phyloP scores from a whole-genome alignment of 441 rosid species.

The Melastoma candidum region DNA sequence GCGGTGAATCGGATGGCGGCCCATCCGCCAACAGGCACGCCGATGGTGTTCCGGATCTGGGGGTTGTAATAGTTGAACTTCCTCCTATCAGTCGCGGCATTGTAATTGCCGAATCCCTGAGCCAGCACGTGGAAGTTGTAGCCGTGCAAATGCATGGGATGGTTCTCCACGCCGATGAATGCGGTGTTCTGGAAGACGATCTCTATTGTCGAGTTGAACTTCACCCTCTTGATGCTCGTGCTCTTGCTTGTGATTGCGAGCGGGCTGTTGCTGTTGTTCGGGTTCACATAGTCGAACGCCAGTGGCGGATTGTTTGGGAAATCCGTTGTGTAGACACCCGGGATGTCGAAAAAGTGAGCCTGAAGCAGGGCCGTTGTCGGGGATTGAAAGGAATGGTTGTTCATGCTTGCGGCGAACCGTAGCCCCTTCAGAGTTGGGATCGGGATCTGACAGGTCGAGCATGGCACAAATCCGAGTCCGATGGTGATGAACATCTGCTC shows the following conservation, averaged over 20 bases:
- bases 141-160: conserved; percentile 87
- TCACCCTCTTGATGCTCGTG: conserved; percentile 48
- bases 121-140: conserved; percentile 68
- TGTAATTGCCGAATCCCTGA: conserved; percentile 80
- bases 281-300: conserved; percentile 47
- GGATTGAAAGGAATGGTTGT: conserved; percentile 46
- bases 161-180: conserved; percentile 47
- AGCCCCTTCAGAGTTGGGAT: conserved; percentile 9
- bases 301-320: conserved; percentile 61
- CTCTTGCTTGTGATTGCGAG: conserved; percentile 35
- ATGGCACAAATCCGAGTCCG: conserved; percentile 37
- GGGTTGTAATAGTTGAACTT: conserved; percentile 56
- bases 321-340: conserved; percentile 50
- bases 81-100: conserved; percentile 29
- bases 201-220: conserved; percentile 63
- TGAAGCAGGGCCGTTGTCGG: conserved; percentile 55
- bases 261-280: conserved; percentile 17
- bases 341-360: conserved; percentile 40
- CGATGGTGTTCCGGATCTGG: conserved; percentile 55
- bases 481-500: conserved; percentile 64
- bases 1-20: conserved; percentile 71
- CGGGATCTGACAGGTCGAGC: conserved; percentile 36
- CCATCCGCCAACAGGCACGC: conserved; percentile 88
- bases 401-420: conserved; percentile 61
- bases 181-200: conserved; percentile 68